phyloP scores from a whole-genome alignment of 192 early-diverging fungal genomes.

The Coemansia sp. region DNA sequence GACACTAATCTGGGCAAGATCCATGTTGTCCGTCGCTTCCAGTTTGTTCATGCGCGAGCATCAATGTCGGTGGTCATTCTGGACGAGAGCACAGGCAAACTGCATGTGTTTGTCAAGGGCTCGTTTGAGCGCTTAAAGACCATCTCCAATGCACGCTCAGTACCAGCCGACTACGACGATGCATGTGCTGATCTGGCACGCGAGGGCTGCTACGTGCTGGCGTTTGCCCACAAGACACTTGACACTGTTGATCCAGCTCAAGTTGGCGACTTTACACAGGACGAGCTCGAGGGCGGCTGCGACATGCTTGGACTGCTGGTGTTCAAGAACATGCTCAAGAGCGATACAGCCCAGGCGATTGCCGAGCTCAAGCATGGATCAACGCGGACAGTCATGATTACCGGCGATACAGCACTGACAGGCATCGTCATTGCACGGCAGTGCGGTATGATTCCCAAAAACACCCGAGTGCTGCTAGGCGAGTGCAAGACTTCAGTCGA shows the following conservation, averaged over 20 bases:
- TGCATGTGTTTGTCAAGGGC: not conserved
- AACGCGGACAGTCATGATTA: slow-evolving; percentile 80
- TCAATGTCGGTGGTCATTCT: not conserved
- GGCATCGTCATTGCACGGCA: slow-evolving; percentile 69
- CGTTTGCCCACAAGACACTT: slow-evolving; percentile 60
- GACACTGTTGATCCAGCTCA: slow-evolving; percentile 48
- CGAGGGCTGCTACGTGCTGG: slow-evolving; percentile 75
- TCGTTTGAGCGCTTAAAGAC: slow-evolving; percentile 68
- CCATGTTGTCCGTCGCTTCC: not conserved
- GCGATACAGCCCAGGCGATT: slow-evolving; percentile 67
- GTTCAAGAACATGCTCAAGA: slow-evolving; percentile 78
- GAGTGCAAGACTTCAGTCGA: slow-evolving; percentile 51
- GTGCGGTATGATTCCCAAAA: slow-evolving; percentile 24
- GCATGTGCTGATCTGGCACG: slow-evolving; percentile 59
- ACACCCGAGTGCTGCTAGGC: slow-evolving; percentile 48
- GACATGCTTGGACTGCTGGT: slow-evolving; percentile 65
- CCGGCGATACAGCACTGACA: slow-evolving; percentile 78
- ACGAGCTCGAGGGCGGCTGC: slow-evolving; percentile 61
- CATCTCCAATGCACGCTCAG: slow-evolving; percentile 44
- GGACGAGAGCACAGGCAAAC: not conserved
- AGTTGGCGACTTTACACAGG: slow-evolving; percentile 58
- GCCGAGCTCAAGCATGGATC: slow-evolving; percentile 66
- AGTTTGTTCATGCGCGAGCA: not conserved
- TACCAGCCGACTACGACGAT: slow-evolving; percentile 61
- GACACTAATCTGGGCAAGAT: not conserved